A percentile compares a stretch with the other conserved stretches of the same genome.
These are phyloP conservation scores for Pseudonitzschia pungens DNA, from an alignment of 108 stramenopile genomes.

Conservation along the genomic window DNA sequence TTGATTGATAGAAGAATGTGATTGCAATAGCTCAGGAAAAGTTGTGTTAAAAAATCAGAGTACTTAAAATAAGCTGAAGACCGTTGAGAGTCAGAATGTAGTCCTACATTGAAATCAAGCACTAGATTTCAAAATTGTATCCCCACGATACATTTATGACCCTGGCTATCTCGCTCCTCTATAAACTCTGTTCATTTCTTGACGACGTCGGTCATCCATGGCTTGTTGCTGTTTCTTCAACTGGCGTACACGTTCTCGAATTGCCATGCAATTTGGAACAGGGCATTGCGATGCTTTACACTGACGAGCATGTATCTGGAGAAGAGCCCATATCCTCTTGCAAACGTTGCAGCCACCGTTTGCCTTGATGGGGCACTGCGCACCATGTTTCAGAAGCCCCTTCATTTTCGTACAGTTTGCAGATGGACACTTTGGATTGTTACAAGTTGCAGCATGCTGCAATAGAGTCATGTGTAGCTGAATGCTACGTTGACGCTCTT, in stretches of 20 bases:
- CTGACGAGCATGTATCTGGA: slow-evolving; percentile 95
- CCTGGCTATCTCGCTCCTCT: slow-evolving; percentile 19
- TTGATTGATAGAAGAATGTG: no score
- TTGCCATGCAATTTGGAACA: slow-evolving; percentile 94
- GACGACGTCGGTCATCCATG: slow-evolving; percentile 90
- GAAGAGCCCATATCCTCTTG: slow-evolving; percentile 97
- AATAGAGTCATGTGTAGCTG: slow-evolving; percentile 96
- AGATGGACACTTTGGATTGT: slow-evolving; percentile 79
- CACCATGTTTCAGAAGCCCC: slow-evolving; percentile 87
- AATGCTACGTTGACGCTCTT: slow-evolving; percentile 89
- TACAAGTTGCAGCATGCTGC: slow-evolving; percentile 91
- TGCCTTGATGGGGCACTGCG: slow-evolving; percentile 81
- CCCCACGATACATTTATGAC: not conserved
- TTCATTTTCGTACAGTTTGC: slow-evolving; percentile 99
- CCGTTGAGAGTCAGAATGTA: no score
- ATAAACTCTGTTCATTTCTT: slow-evolving; percentile 81
- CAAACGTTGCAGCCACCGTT: slow-evolving; percentile 94
- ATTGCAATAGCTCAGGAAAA: no score
- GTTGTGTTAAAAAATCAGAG: no score
- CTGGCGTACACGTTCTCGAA: slow-evolving; percentile 88
- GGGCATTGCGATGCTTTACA: slow-evolving; percentile 85
- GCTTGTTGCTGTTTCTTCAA: slow-evolving; percentile 88
- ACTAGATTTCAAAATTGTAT: no score
- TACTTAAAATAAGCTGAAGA: no score
- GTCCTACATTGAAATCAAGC: no score